These are phyloP conservation scores for Syzygium syzygioides DNA, from an alignment of 441 rosid species.

Conservation along the genomic window DNA sequence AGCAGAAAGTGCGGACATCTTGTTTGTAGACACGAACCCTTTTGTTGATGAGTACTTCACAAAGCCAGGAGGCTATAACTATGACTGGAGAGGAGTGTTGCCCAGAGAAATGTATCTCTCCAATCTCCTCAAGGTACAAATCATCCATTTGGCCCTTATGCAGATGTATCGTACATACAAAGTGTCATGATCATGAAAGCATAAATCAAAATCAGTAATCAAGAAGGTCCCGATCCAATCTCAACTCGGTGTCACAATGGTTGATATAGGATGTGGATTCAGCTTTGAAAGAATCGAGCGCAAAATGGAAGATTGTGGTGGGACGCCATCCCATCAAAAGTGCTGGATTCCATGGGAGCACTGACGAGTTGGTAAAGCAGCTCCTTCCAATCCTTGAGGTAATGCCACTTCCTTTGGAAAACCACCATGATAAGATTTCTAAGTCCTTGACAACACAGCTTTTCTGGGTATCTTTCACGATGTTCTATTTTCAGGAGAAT, in stretches of 20 bases:
- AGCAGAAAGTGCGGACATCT: slow-evolving; percentile 36
- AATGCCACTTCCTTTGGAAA: background rate
- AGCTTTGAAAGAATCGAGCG: slow-evolving; percentile 27
- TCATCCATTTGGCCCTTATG: background rate
- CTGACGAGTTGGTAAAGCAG: slow-evolving; percentile 28
- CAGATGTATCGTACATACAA: background rate
- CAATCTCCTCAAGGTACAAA: slow-evolving; percentile 15
- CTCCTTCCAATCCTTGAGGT: slow-evolving; percentile 50
- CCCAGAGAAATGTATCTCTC: slow-evolving; percentile 16
- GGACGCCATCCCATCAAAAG: slow-evolving; percentile 55
- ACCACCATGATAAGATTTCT: background rate
- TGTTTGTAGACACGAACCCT: slow-evolving; percentile 54
- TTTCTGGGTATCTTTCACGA: background rate
- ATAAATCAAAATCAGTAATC: background rate
- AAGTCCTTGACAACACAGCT: background rate
- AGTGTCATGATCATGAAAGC: background rate
- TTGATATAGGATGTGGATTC: slow-evolving; percentile 27
- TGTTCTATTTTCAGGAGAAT: slow-evolving; percentile 33
- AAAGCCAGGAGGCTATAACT: slow-evolving; percentile 18
- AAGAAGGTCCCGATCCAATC: background rate
- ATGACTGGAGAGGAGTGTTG: slow-evolving; percentile 34
- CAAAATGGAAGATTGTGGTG: slow-evolving; percentile 44
- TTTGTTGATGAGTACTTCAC: slow-evolving; percentile 34
- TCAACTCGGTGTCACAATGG: background rate
- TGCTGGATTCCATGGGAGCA: slow-evolving; percentile 45